These are phyloP conservation scores for Ophiorrhiza pumila DNA, from an alignment of 257 asterid species.

Conservation along the genomic window DNA sequence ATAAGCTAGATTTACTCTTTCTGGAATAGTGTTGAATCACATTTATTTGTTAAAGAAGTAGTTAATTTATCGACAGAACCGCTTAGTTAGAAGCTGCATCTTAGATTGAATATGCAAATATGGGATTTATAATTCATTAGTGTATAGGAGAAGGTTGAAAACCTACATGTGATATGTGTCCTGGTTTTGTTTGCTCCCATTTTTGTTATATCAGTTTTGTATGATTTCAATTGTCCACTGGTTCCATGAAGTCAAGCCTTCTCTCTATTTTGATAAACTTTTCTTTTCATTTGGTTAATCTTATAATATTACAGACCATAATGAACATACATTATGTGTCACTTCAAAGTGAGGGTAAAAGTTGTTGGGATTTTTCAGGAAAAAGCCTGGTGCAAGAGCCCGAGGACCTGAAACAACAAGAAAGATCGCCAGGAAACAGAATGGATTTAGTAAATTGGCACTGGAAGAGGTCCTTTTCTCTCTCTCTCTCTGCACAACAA, in stretches of 20 bases:
- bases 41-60: neutral
- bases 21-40: neutral
- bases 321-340: neutral
- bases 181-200: neutral
- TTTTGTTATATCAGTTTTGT: neutral
- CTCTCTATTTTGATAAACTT: neutral
- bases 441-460: slow-evolving; percentile 56
- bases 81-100: neutral
- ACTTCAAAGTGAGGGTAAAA: neutral
- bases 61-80: too few relatives aligned
- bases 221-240: neutral
- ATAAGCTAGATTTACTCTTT: neutral
- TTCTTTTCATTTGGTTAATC: neutral
- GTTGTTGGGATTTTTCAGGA: slow-evolving; percentile 36
- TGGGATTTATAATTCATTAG: neutral
- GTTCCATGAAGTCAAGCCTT: neutral
- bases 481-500: slow-evolving; percentile 10
- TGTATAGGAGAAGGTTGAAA: neutral
- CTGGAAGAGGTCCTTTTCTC: slow-evolving; percentile 61
- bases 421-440: slow-evolving; percentile 67
- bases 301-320: neutral
- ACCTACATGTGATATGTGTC: neutral
- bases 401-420: slow-evolving; percentile 72
- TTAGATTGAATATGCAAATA: neutral
- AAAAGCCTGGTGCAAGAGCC: slow-evolving; percentile 55